phyloP scores from a whole-genome alignment of 2,329 filamentous ascomycete species.

The Didymella exigua region DNA sequence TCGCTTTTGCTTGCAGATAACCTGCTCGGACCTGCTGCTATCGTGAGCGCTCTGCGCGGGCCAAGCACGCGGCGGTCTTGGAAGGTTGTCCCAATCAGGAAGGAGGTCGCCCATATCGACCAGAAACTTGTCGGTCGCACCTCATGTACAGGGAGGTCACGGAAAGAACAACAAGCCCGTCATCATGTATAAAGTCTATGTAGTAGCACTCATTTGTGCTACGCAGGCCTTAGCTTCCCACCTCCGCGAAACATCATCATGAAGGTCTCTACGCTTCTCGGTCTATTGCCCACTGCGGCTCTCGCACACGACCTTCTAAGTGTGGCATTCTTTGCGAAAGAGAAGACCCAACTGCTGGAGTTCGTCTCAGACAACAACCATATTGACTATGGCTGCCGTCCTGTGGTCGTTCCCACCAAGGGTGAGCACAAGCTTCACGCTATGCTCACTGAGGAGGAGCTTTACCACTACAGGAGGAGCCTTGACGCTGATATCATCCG shows the following conservation, averaged over 20 bases:
- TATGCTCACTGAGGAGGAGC: conserved; percentile 33
- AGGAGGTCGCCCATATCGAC: conserved; percentile 11
- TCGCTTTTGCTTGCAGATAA: conserved; percentile 11
- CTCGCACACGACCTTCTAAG: conserved; percentile 36
- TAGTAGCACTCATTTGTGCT: neutral
- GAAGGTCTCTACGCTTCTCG: conserved; percentile 35
- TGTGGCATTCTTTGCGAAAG: conserved; percentile 41
- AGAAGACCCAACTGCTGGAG: conserved; percentile 33
- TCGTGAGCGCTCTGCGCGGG: conserved; percentile 8
- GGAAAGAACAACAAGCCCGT: neutral
- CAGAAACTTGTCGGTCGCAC: conserved; percentile 1
- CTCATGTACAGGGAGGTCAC: neutral
- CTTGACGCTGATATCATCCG: conserved; percentile 31
- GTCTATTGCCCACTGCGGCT: conserved; percentile 31
- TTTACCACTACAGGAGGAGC: conserved; percentile 29
- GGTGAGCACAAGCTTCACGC: conserved; percentile 42
- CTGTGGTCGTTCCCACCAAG: conserved; percentile 34
- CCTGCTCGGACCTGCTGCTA: conserved; percentile 18
- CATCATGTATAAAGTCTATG: conserved; percentile 1
- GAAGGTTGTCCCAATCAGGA: conserved; percentile 9
- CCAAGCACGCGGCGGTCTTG: conserved; percentile 15
- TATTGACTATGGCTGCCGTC: conserved; percentile 45
- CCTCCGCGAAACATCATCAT: conserved; percentile 15
- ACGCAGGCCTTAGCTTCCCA: neutral
- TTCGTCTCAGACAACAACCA: conserved; percentile 39